Evolutionary conservation across 2,329 filamentous ascomycete genomes (phyloP).

Genomic region (Raffaelea arxii): DNA sequence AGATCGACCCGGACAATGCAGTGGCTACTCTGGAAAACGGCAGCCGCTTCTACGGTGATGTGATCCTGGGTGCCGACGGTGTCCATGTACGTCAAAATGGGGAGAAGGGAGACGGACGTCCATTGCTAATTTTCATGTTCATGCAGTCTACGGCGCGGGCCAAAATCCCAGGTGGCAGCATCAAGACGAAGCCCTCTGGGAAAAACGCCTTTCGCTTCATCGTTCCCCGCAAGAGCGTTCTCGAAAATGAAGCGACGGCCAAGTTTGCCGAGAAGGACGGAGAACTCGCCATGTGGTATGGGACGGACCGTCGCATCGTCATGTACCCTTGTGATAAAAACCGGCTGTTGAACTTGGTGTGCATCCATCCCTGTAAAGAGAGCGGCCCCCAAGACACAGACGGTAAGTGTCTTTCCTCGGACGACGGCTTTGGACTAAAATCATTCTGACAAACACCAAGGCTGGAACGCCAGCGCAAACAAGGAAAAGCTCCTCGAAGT

Average conservation of each 20-base stretch:
- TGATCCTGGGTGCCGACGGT: constrained; percentile 45
- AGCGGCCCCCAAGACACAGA: constrained; percentile 21
- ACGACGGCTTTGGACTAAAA: not conserved
- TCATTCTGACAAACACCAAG: constrained; percentile 11
- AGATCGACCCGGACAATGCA: constrained; percentile 28
- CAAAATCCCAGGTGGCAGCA: constrained; percentile 12
- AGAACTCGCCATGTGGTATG: constrained; percentile 29
- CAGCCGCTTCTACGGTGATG: constrained; percentile 29
- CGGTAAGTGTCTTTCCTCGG: constrained; percentile 15
- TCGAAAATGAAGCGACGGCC: constrained; percentile 23
- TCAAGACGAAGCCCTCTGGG: constrained; percentile 24
- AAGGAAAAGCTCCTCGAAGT: constrained; percentile 27
- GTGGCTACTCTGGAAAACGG: constrained; percentile 34
- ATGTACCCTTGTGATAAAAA: constrained; percentile 38
- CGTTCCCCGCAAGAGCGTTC: constrained; percentile 26
- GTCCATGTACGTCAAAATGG: constrained; percentile 25
- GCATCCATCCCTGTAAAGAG: constrained; percentile 38
- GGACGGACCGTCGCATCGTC: constrained; percentile 30
- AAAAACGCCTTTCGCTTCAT: constrained; percentile 50
- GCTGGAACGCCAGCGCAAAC: constrained; percentile 28
- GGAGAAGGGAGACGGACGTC: too few species aligned
- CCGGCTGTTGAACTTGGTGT: constrained; percentile 36
- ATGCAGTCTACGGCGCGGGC: constrained; percentile 19
- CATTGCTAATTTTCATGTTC: not conserved
- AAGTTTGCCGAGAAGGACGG: constrained; percentile 20